These are phyloP conservation scores for Staphylotrichum tortipilum DNA, from an alignment of 495 filamentous ascomycete species.

Conservation along the genomic window DNA sequence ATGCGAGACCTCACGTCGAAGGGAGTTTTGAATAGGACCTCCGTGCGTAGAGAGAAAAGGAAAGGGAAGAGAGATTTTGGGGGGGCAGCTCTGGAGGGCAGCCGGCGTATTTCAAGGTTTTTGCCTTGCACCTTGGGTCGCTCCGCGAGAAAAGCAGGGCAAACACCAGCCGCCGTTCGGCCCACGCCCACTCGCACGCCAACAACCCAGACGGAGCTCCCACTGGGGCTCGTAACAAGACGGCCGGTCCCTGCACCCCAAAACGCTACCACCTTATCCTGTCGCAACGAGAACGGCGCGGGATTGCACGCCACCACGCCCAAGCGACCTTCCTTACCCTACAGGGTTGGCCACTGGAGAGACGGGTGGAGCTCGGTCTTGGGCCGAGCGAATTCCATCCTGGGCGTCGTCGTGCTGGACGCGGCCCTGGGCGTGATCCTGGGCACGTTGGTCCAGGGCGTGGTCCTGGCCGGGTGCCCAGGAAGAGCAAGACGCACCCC, in stretches of 20 bases:
- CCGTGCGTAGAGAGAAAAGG: slow-evolving; percentile 27
- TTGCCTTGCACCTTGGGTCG: too few species aligned
- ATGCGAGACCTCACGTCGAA: slow-evolving; percentile 33
- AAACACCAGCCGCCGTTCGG: background rate
- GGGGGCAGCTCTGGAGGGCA: slow-evolving; percentile 13
- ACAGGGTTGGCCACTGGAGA: slow-evolving; percentile 9
- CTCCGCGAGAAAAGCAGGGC: too few species aligned
- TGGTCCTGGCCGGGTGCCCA: too few species aligned
- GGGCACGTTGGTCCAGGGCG: too few species aligned
- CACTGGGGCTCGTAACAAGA: slow-evolving; percentile 13
- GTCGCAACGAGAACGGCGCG: slow-evolving; percentile 14
- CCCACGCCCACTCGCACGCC: too few species aligned
- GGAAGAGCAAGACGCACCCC: too few species aligned
- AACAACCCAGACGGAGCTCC: slow-evolving; percentile 18
- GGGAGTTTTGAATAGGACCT: slow-evolving; percentile 31
- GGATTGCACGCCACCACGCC: slow-evolving; percentile 7
- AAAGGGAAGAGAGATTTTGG: slow-evolving; percentile 14
- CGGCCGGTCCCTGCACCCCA: slow-evolving; percentile 7
- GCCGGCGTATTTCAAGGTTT: slow-evolving; percentile 28
- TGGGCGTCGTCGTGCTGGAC: too few species aligned
- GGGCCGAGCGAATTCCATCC: background rate
- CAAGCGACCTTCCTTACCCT: slow-evolving; percentile 13
- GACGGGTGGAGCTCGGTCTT: slow-evolving; percentile 4
- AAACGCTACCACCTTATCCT: slow-evolving; percentile 1
- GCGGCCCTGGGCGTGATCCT: too few species aligned